A percentile compares a stretch with the other conserved stretches of the same genome.
phyloP scores from a whole-genome alignment of 2,329 filamentous ascomycete genomes.

The Incumbomyces delicatus region DNA sequence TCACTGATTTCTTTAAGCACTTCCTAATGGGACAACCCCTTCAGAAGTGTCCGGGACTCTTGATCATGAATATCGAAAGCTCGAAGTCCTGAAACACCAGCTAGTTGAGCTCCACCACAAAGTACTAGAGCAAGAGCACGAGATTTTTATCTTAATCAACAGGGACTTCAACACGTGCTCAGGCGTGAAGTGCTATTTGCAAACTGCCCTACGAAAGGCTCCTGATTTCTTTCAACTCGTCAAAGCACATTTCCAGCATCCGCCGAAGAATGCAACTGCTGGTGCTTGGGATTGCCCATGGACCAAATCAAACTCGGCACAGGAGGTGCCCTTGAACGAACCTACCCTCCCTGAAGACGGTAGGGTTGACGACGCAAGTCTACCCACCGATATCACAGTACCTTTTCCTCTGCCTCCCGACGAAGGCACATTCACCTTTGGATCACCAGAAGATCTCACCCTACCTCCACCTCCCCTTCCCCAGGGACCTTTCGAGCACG shows the following conservation, averaged over 20 bases:
- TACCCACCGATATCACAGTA: no score
- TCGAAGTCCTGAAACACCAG: slow-evolving; percentile 22
- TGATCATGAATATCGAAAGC: slow-evolving; percentile 20
- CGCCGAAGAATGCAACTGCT: slow-evolving; percentile 3
- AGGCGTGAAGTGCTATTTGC: slow-evolving; percentile 24
- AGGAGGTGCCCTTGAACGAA: background rate
- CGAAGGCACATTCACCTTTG: no score
- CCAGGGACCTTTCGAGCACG: no score
- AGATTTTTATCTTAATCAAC: slow-evolving; percentile 23
- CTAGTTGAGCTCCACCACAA: slow-evolving; percentile 20
- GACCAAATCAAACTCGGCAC: background rate
- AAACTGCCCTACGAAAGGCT: slow-evolving; percentile 23
- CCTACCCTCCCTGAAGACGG: background rate
- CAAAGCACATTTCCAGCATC: slow-evolving; percentile 22
- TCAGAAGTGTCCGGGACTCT: slow-evolving; percentile 7
- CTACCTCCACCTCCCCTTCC: no score
- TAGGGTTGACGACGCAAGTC: no score
- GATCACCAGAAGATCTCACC: no score
- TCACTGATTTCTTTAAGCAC: background rate
- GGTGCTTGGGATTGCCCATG: slow-evolving; percentile 3
- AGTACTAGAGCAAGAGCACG: slow-evolving; percentile 22
- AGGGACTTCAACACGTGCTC: slow-evolving; percentile 22
- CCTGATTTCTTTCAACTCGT: slow-evolving; percentile 23
- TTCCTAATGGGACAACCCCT: background rate
- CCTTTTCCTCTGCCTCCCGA: no score